phyloP scores from a whole-genome alignment of 345 rosid genomes.

The Reutealis trisperma region DNA sequence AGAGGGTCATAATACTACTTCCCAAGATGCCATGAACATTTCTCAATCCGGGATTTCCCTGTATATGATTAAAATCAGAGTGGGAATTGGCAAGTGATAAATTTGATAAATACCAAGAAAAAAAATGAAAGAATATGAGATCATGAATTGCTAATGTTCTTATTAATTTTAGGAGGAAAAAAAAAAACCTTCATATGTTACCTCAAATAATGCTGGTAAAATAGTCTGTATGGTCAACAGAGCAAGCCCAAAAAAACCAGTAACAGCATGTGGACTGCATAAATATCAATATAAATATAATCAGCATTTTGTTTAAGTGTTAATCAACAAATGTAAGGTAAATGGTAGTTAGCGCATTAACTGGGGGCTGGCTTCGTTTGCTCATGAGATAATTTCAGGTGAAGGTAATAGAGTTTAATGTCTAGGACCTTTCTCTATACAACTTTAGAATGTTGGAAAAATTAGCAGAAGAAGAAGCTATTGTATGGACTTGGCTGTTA shows the following conservation, averaged over 20 bases:
- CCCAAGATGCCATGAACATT: slow-evolving; percentile 85
- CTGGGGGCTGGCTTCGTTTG: not conserved
- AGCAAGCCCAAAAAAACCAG: slow-evolving; percentile 72
- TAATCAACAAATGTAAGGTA: not conserved
- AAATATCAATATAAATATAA: not conserved
- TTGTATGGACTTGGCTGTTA: too few species aligned
- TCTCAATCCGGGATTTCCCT: slow-evolving; percentile 83
- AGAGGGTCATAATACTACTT: slow-evolving; percentile 87
- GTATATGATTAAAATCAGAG: slow-evolving; percentile 15
- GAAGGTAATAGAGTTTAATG: not conserved
- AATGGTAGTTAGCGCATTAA: not conserved
- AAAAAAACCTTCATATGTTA: slow-evolving; percentile 19
- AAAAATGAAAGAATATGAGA: not conserved
- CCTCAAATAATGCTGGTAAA: slow-evolving; percentile 81
- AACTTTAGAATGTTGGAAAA: too few species aligned
- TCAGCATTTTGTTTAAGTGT: not conserved
- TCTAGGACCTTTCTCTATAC: not conserved
- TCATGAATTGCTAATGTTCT: not conserved
- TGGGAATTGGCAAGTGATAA: not conserved
- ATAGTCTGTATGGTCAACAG: slow-evolving; percentile 75
- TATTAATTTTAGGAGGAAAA: not conserved
- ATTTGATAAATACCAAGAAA: too few species aligned
- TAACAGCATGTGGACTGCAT: slow-evolving; percentile 88
- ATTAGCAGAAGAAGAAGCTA: too few species aligned
- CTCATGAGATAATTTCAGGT: not conserved